A percentile compares a stretch with the other conserved stretches of the same genome.
These are phyloP conservation scores for Multifurca ochricompacta DNA, from an alignment of 768 basidiomycete species.

Conservation along the genomic window DNA sequence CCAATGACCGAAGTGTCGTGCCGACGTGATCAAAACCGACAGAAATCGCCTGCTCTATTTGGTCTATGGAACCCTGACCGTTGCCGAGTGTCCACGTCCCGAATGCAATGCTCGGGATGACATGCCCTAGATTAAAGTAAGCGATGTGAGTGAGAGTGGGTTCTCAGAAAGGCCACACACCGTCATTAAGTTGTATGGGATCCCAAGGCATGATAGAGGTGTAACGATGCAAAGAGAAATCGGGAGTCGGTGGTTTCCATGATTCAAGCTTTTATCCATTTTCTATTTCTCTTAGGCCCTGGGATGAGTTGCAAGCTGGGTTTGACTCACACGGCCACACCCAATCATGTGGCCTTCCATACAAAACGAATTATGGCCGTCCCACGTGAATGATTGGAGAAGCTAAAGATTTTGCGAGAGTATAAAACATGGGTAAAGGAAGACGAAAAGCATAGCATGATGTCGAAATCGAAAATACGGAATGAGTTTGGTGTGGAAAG, in stretches of 20 bases:
- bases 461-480: too few species aligned
- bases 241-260: neutral
- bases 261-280: too few species aligned
- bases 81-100: slow-evolving; percentile 62
- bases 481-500: neutral
- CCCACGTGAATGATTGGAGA: neutral
- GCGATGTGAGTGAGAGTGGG: neutral
- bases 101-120: slow-evolving; percentile 46
- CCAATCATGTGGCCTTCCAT: neutral
- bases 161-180: slow-evolving; percentile 27
- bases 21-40: slow-evolving; percentile 59
- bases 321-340: too few species aligned
- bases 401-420: too few species aligned
- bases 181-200: slow-evolving; percentile 50
- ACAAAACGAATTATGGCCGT: neutral
- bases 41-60: slow-evolving; percentile 54
- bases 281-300: neutral
- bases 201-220: slow-evolving; percentile 50
- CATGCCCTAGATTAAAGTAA: slow-evolving; percentile 31
- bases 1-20: slow-evolving; percentile 24
- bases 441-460: neutral
- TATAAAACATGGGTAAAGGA: neutral
- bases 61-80: slow-evolving; percentile 42
- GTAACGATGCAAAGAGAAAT: neutral
- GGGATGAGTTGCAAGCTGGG: neutral